A percentile compares a stretch with the other conserved stretches of the same genome.
Conservation (phyloP, 345 rosid species). For the Aegle marmelos region DNA sequence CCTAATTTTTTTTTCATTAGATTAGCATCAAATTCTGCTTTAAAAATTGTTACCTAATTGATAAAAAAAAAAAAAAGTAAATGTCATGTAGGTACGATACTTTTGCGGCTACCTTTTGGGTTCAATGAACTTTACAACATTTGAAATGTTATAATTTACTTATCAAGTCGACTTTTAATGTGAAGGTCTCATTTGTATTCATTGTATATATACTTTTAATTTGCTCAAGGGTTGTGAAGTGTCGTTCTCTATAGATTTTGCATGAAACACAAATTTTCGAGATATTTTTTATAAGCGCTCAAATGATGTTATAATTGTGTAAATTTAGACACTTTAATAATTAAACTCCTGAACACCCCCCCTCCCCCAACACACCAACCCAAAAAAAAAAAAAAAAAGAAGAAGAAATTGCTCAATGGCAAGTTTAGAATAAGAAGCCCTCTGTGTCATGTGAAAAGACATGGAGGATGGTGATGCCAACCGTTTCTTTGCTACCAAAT, state of each 20-base stretch:
- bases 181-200: neutral
- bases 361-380: too few species aligned
- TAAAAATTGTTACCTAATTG: neutral
- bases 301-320: too few species aligned
- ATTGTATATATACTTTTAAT: neutral
- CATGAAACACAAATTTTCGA: too few species aligned
- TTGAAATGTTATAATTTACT: neutral
- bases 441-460: neutral
- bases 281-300: too few species aligned
- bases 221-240: neutral
- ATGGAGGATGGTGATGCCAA: neutral
- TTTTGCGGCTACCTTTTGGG: neutral
- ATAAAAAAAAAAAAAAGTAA: too few species aligned
- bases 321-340: too few species aligned
- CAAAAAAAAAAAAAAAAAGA: too few species aligned
- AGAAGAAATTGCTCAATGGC: neutral
- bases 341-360: too few species aligned
- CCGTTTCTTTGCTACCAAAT: neutral
- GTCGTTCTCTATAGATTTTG: too few species aligned
- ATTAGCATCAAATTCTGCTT: neutral
- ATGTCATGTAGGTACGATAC: neutral
- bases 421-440: neutral
- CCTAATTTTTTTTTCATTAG: neutral
- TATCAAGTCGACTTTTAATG: conserved; percentile 7
- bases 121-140: conserved; percentile 9